Evolutionary conservation across 2,329 filamentous ascomycete species (phyloP).

Genomic region (Ilyonectria destructans): DNA sequence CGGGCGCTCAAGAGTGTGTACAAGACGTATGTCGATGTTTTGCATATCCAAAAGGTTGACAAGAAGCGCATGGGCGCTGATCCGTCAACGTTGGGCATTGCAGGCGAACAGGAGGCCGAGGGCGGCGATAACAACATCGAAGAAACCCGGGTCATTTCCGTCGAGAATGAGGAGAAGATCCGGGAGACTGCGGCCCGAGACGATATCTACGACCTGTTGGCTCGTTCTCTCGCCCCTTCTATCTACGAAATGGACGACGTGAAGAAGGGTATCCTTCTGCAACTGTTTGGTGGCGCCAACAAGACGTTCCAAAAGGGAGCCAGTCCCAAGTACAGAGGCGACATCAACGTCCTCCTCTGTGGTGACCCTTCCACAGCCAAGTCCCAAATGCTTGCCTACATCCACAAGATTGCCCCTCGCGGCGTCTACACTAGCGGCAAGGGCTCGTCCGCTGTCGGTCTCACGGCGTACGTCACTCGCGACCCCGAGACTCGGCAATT

Average conservation of each 20-base stretch:
- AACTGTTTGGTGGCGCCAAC: constrained; percentile 97
- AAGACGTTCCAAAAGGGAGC: constrained; percentile 98
- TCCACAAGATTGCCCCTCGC: constrained; percentile 97
- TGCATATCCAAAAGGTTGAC: constrained; percentile 97
- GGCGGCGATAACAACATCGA: constrained; percentile 84
- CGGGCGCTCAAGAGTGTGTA: constrained; percentile 94
- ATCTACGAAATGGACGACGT: constrained; percentile 99
- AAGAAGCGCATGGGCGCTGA: constrained; percentile 95
- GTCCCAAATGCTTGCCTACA: constrained; percentile 93
- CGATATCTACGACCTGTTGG: constrained; percentile 94
- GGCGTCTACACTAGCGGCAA: constrained; percentile 87
- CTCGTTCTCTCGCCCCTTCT: constrained; percentile 92
- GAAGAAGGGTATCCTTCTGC: constrained; percentile 97
- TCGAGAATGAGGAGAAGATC: constrained; percentile 93
- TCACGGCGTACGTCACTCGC: constrained; percentile 86
- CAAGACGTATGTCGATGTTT: constrained; percentile 96
- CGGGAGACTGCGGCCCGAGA: constrained; percentile 82
- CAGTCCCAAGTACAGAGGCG: constrained; percentile 94
- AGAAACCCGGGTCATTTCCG: constrained; percentile 85
- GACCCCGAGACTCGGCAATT: constrained; percentile 87
- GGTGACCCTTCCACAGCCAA: constrained; percentile 98
- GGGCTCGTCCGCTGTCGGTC: constrained; percentile 85
- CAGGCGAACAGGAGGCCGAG: constrained; percentile 77
- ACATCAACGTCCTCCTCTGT: constrained; percentile 97
- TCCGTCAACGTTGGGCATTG: constrained; percentile 86